phyloP scores from a whole-genome alignment of 805 yeast species.

The Nakazawaea sp. region DNA sequence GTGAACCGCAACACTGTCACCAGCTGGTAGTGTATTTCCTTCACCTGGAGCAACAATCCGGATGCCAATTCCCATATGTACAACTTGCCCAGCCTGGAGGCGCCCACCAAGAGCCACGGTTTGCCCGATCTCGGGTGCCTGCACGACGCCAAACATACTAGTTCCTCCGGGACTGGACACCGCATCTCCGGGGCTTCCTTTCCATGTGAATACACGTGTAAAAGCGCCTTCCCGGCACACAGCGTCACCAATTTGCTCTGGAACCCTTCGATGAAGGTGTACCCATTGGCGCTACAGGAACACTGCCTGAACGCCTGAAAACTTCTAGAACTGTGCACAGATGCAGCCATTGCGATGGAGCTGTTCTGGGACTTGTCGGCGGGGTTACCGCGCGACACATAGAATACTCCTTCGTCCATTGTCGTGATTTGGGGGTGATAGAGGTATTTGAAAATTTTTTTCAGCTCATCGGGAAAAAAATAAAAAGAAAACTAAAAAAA shows the following conservation, averaged over 20 bases:
- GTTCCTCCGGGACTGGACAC: constrained; percentile 77
- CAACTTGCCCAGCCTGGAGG: constrained; percentile 67
- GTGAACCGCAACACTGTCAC: constrained; percentile 55
- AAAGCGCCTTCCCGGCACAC: constrained; percentile 62
- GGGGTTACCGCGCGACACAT: constrained; percentile 31
- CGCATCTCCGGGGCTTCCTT: constrained; percentile 70
- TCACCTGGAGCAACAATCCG: constrained; percentile 65
- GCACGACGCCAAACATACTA: constrained; percentile 47
- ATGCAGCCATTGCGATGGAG: constrained; percentile 26
- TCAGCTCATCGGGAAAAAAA: too few relatives aligned
- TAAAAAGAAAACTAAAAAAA: too few relatives aligned
- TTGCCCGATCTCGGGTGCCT: constrained; percentile 22
- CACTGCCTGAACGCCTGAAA: constrained; percentile 47
- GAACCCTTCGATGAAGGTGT: constrained; percentile 38
- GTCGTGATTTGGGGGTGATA: too few relatives aligned
- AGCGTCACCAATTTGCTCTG: constrained; percentile 54
- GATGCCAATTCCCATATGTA: constrained; percentile 82
- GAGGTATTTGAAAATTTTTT: too few relatives aligned
- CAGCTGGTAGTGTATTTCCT: constrained; percentile 80
- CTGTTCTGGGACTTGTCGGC: constrained; percentile 16
- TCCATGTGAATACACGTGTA: constrained; percentile 67
- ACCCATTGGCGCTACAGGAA: constrained; percentile 33
- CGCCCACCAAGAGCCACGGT: constrained; percentile 60
- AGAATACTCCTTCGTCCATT: constrained; percentile 33
- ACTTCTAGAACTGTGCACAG: constrained; percentile 41